phyloP scores from a whole-genome alignment of 2,329 filamentous ascomycete species.

The Penicillium sp. region DNA sequence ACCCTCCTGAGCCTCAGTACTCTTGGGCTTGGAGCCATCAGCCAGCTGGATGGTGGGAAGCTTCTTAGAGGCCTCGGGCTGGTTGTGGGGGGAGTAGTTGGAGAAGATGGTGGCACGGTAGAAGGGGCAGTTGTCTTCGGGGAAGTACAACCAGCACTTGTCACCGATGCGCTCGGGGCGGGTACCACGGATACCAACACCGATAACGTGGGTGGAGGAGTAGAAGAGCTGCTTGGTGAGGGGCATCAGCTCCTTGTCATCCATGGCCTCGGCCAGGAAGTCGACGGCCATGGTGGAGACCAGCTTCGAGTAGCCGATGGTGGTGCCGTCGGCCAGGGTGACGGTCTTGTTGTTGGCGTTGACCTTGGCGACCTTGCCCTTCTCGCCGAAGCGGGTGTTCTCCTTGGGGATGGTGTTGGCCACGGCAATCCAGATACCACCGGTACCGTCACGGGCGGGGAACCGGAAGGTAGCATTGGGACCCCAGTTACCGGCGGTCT shows the following conservation, averaged over 20 bases:
- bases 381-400: constrained; percentile 84
- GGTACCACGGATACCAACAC: constrained; percentile 85
- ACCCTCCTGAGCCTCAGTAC: constrained; percentile 70
- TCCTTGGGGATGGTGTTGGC: constrained; percentile 86
- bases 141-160: constrained; percentile 99
- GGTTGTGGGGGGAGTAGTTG: constrained; percentile 99
- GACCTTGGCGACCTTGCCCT: constrained; percentile 78
- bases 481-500: constrained; percentile 95
- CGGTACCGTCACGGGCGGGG: constrained; percentile 89
- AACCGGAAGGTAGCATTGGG: constrained; percentile 98
- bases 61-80: constrained; percentile 76
- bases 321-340: constrained; percentile 76
- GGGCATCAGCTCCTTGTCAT: constrained; percentile 73
- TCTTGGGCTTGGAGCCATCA: constrained; percentile 74
- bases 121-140: constrained; percentile 97
- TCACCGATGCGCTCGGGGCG: constrained; percentile 95
- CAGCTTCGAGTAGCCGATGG: constrained; percentile 84
- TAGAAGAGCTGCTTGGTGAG: constrained; percentile 92
- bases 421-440: constrained; percentile 98
- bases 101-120: constrained; percentile 99
- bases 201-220: constrained; percentile 94
- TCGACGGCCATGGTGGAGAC: constrained; percentile 97
- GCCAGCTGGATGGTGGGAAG: constrained; percentile 79
- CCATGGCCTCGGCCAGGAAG: constrained; percentile 79
- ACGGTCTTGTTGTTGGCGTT: constrained; percentile 81